These are phyloP conservation scores for Yamadazyma tumulicola DNA, from an alignment of 805 yeast genomes.

Conservation along the genomic window DNA sequence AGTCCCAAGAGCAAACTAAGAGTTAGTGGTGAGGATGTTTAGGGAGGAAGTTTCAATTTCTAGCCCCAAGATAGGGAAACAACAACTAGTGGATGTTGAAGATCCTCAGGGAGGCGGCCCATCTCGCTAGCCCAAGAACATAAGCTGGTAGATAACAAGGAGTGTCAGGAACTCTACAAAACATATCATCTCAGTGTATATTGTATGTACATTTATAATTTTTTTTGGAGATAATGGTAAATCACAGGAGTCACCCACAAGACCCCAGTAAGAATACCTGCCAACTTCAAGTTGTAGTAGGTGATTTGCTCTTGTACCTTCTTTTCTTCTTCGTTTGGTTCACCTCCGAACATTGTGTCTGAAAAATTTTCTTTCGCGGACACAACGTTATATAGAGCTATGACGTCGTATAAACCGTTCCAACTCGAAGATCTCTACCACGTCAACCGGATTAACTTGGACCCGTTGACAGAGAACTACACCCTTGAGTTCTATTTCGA, in stretches of 20 bases:
- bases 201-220: constrained; percentile 34
- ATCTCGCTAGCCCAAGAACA: too few species aligned
- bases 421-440: constrained; percentile 79
- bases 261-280: constrained; percentile 61
- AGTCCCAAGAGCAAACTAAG: too few species aligned
- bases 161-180: background rate
- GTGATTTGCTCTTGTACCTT: constrained; percentile 63
- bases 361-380: constrained; percentile 12
- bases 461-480: constrained; percentile 89
- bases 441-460: constrained; percentile 74
- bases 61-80: too few species aligned
- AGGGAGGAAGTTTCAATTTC: too few species aligned
- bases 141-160: too few species aligned
- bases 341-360: constrained; percentile 45
- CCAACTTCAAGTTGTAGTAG: constrained; percentile 53
- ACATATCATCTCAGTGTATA: background rate
- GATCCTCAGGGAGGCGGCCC: too few species aligned
- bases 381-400: too few species aligned
- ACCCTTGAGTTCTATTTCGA: constrained; percentile 79
- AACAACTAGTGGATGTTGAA: too few species aligned
- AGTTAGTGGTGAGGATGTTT: too few species aligned
- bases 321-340: constrained; percentile 61
- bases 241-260: constrained; percentile 59
- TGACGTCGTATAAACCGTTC: constrained; percentile 89
- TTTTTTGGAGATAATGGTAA: constrained; percentile 51